phyloP scores from a whole-genome alignment of 2,329 filamentous ascomycete genomes.

The Aspergillus hiratsukae region DNA sequence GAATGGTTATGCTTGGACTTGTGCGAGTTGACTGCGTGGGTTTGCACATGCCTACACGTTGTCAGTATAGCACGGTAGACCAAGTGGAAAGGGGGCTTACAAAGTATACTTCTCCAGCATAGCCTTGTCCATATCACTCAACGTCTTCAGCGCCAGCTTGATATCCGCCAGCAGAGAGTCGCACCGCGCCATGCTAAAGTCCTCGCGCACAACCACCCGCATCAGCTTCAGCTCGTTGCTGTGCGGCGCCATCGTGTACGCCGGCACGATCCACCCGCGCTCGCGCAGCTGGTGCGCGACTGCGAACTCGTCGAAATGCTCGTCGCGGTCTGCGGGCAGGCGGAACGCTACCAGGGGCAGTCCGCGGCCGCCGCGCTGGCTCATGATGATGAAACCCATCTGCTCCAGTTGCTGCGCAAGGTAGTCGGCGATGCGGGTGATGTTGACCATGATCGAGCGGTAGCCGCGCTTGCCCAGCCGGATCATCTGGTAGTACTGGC shows the following conservation, averaged over 20 bases:
- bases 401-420: conserved; percentile 67
- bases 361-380: conserved; percentile 68
- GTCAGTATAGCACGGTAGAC: conserved; percentile 6
- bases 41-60: conserved; percentile 45
- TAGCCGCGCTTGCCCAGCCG: conserved; percentile 91
- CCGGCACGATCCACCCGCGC: conserved; percentile 88
- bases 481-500: conserved; percentile 96
- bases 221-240: conserved; percentile 82
- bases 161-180: conserved; percentile 75
- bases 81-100: conserved; percentile 37
- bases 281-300: conserved; percentile 81
- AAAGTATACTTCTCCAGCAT: conserved; percentile 65
- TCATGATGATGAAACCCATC: conserved; percentile 85
- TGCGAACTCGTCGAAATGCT: conserved; percentile 69
- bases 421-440: conserved; percentile 86
- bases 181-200: conserved; percentile 78
- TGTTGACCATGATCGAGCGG: conserved; percentile 87
- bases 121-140: conserved; percentile 70
- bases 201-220: conserved; percentile 86
- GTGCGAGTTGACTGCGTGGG: conserved; percentile 51
- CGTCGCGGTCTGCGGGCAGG: conserved; percentile 54
- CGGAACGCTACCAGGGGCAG: conserved; percentile 89
- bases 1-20: conserved; percentile 50
- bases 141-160: conserved; percentile 66
- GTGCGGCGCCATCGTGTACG: conserved; percentile 94